phyloP scores from a whole-genome alignment of 129 eudicot species.

The Oenanthe sinensis region DNA sequence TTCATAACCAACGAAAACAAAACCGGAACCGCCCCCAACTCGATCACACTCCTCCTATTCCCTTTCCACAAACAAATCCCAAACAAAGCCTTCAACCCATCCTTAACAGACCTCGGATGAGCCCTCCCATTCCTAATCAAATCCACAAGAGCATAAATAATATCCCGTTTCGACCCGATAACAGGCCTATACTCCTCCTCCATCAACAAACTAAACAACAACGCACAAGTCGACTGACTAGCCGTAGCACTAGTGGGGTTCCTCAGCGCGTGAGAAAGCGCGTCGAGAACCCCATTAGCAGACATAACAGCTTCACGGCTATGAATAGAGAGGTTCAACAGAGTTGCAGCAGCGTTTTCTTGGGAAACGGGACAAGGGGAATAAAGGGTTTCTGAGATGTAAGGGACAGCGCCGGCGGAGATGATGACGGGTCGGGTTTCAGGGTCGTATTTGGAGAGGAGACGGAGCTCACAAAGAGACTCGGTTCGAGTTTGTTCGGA shows the following conservation, averaged over 20 bases:
- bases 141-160: conserved; percentile 61
- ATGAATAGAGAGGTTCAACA: conserved; percentile 73
- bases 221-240: conserved; percentile 69
- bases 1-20: conserved; percentile 58
- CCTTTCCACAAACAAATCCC: conserved; percentile 49
- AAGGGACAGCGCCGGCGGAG: conserved; percentile 60
- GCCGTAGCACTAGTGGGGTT: conserved; percentile 49
- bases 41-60: conserved; percentile 58
- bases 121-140: conserved; percentile 35
- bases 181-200: conserved; percentile 53
- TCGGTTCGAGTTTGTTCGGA: conserved; percentile 77
- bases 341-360: conserved; percentile 73
- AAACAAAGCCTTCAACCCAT: conserved; percentile 65
- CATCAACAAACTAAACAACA: conserved; percentile 50
- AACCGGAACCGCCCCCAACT: conserved; percentile 63
- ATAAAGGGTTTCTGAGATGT: conserved; percentile 60
- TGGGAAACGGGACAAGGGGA: conserved; percentile 46
- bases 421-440: conserved; percentile 57
- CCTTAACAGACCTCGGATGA: conserved; percentile 53
- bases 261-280: conserved; percentile 73
- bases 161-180: conserved; percentile 75
- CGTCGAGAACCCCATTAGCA: conserved; percentile 70
- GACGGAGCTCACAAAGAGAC: conserved; percentile 79
- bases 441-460: conserved; percentile 69
- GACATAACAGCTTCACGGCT: conserved; percentile 55